A percentile compares a stretch with the other conserved stretches of the same genome.
These are phyloP conservation scores for Fusarium lyarnte DNA, from an alignment of 2,329 filamentous ascomycete species.

Conservation along the genomic window DNA sequence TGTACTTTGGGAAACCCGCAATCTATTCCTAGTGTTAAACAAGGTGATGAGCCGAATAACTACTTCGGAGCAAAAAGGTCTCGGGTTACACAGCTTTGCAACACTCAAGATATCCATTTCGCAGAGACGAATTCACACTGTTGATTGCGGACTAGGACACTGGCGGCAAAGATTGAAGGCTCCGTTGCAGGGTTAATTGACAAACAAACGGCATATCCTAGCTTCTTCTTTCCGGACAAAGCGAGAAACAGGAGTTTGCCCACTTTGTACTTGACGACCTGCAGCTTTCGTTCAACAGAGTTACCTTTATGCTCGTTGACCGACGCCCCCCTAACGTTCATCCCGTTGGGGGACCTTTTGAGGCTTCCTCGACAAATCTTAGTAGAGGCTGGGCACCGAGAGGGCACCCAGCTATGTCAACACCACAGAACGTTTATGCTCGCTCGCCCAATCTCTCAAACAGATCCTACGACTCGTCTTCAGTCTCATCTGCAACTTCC, in stretches of 20 bases:
- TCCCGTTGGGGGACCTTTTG: slow-evolving; percentile 30
- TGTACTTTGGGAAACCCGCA: slow-evolving; percentile 27
- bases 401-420: slow-evolving; percentile 56
- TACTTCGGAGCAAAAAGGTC: slow-evolving; percentile 31
- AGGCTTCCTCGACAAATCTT: slow-evolving; percentile 22
- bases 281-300: slow-evolving; percentile 34
- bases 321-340: slow-evolving; percentile 30
- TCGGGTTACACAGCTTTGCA: slow-evolving; percentile 37
- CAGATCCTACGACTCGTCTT: slow-evolving; percentile 71
- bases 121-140: slow-evolving; percentile 28
- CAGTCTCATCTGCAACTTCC: slow-evolving; percentile 69
- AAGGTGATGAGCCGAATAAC: slow-evolving; percentile 32
- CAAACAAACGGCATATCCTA: slow-evolving; percentile 36
- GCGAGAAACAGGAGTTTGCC: slow-evolving; percentile 21
- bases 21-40: slow-evolving; percentile 32
- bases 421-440: slow-evolving; percentile 65
- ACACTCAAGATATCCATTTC: slow-evolving; percentile 31
- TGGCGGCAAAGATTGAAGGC: slow-evolving; percentile 22
- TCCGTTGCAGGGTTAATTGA: slow-evolving; percentile 29
- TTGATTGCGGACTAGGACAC: slow-evolving; percentile 21
- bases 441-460: slow-evolving; percentile 70
- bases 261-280: slow-evolving; percentile 32
- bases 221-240: slow-evolving; percentile 21
- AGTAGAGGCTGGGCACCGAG: slow-evolving; percentile 28
- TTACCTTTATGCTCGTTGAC: slow-evolving; percentile 40